Percentiles rank a stretch among this genome's conserved stretches.
phyloP scores from a whole-genome alignment of 1,284 basidiomycete genomes.

The Naganishia albida region DNA sequence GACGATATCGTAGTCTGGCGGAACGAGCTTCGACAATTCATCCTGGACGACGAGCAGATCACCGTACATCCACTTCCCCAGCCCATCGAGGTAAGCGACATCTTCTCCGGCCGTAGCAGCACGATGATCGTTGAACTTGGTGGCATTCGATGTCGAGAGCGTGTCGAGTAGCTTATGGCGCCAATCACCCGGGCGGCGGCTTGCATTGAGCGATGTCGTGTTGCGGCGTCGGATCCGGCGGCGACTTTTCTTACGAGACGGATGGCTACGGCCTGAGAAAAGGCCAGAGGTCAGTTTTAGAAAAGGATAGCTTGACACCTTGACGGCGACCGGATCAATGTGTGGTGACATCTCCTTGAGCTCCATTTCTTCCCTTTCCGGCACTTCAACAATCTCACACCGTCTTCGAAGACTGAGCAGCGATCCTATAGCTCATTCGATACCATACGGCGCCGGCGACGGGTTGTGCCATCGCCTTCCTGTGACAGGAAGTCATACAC shows the following conservation, averaged over 20 bases:
- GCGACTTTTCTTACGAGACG: conserved; percentile 90
- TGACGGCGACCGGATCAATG: too few relatives aligned
- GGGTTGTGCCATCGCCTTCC: too few relatives aligned
- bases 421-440: too few relatives aligned
- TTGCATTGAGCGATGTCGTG: conserved; percentile 80
- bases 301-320: not conserved
- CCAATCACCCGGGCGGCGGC: conserved; percentile 93
- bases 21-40: conserved; percentile 86
- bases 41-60: conserved; percentile 88
- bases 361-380: too few relatives aligned
- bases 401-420: too few relatives aligned
- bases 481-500: too few relatives aligned
- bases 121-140: conserved; percentile 71
- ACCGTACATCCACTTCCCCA: conserved; percentile 86
- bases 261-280: conserved; percentile 77
- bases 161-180: conserved; percentile 83
- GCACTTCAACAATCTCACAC: too few relatives aligned
- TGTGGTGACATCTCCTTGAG: too few relatives aligned
- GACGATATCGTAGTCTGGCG: conserved; percentile 85
- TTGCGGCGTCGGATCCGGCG: conserved; percentile 81
- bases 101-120: conserved; percentile 66
- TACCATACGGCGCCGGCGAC: too few relatives aligned
- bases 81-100: conserved; percentile 71
- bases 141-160: conserved; percentile 74
- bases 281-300: not conserved